Conservation (phyloP, 2,329 filamentous ascomycete genomes). For the Thyridium curvatum region DNA sequence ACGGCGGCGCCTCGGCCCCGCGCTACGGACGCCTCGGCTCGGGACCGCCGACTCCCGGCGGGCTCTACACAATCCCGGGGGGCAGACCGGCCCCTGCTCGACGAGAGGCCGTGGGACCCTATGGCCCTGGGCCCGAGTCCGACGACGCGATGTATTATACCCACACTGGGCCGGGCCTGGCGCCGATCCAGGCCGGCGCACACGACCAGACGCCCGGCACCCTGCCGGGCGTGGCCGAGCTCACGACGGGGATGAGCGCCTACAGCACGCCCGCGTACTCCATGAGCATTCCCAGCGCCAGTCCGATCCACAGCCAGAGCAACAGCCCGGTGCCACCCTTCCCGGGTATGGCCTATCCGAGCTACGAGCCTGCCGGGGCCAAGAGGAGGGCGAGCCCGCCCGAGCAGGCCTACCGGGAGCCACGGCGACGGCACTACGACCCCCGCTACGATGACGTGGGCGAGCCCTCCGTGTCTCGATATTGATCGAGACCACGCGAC, state of each 20-base stretch:
- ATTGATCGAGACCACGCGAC: background rate
- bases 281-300: slow-evolving; percentile 28
- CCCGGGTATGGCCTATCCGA: slow-evolving; percentile 18
- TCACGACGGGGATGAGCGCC: slow-evolving; percentile 57
- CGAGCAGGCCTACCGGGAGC: slow-evolving; percentile 36
- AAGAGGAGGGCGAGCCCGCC: slow-evolving; percentile 51
- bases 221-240: slow-evolving; percentile 55
- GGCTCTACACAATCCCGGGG: too few relatives aligned
- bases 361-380: slow-evolving; percentile 17
- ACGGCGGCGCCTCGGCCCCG: slow-evolving; percentile 22
- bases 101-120: too few relatives aligned
- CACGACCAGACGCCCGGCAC: slow-evolving; percentile 24
- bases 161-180: slow-evolving; percentile 33
- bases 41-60: background rate
- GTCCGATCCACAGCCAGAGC: slow-evolving; percentile 28
- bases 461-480: background rate
- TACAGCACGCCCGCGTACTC: slow-evolving; percentile 54
- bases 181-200: slow-evolving; percentile 41
- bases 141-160: too few relatives aligned
- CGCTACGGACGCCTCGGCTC: slow-evolving; percentile 2
- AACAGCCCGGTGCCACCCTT: slow-evolving; percentile 36
- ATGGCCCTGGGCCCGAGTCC: too few relatives aligned
- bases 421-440: slow-evolving; percentile 33
- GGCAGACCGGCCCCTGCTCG: too few relatives aligned
- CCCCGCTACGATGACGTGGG: slow-evolving; percentile 14